Evolutionary conservation across 345 rosid species (phyloP).

Genomic region (Sisymbrium altissimum): DNA sequence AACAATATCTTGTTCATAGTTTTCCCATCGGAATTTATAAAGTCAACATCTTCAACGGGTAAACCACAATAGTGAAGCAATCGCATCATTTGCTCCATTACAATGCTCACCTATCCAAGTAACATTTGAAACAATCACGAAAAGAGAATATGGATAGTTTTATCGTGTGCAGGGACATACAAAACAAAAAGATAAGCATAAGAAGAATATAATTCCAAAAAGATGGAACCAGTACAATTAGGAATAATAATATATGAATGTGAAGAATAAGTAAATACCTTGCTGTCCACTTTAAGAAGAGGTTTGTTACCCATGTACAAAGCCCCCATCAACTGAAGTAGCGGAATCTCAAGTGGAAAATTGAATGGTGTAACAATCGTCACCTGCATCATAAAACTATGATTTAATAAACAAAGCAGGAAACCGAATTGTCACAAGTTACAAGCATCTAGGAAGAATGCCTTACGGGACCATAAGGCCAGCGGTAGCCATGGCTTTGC

Average conservation of each 20-base stretch:
- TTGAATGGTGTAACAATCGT: conserved; percentile 95
- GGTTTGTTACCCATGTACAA: conserved; percentile 99
- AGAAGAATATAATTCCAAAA: neutral
- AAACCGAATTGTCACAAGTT: neutral
- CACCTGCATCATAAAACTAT: conserved; percentile 50
- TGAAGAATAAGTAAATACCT: conserved; percentile 42
- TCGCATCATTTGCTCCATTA: conserved; percentile 97
- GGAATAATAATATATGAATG: neutral
- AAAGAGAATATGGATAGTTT: neutral
- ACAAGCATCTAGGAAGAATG: conserved; percentile 20
- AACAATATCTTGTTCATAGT: conserved; percentile 80
- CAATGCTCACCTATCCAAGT: conserved; percentile 71
- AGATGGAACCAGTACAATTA: neutral
- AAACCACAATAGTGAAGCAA: conserved; percentile 87
- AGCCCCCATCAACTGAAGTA: conserved; percentile 97
- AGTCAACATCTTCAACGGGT: conserved; percentile 90
- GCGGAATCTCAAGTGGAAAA: conserved; percentile 95
- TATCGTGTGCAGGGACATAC: neutral
- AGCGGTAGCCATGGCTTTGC: conserved; percentile 92
- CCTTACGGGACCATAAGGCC: conserved; percentile 99
- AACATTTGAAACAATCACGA: neutral
- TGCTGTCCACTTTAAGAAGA: conserved; percentile 89
- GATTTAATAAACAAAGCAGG: neutral
- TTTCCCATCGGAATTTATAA: conserved; percentile 91
- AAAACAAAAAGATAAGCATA: neutral